Evolutionary conservation across 2,329 filamentous ascomycete genomes (phyloP), one percentile per base, ranked within the genome.

Genomic region (Nectriaceae sp.): DNA sequence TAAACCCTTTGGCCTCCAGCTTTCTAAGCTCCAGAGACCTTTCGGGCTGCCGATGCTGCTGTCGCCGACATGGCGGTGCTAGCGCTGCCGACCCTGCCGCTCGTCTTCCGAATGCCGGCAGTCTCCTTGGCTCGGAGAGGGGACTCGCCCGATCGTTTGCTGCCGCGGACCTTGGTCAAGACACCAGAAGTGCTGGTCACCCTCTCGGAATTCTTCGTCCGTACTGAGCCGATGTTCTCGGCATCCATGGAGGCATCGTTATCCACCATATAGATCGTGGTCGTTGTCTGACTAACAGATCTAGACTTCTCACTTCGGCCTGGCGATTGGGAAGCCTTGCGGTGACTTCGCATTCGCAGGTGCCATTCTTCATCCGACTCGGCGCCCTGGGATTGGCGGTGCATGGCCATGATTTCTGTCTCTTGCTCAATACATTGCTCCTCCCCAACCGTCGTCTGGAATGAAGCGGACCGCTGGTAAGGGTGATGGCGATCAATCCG

Each of bases 331-430:
- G 80, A 87, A 33, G 73, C 74, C 72, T 85, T 89, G 60, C 79
- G 86, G 62, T 77, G 83, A 49, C 83, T 82, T 55, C 81, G 81
- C 77, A 90, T 84, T 42, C 90, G 87, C 39, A 96, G 72, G 63
- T 91, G 87, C 61, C 83, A 82, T 66, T 96, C 90, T 63, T 96
- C 90, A 52, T 96, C 91, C 18, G 87, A 88, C 65, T 94, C 89
- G 40, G 75, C 75, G 37, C 78, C 80, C 16, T 79, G 78, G 13
- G 83, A 85, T 35, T 80, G 77, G 26, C 83, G 84, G 59, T 87
- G 78, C 38, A 81, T 78, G 36, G 78, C 75, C 42, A 84, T 73
- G 48, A 83, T 69, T 64, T 89, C 86, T 0, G 80, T 80, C 49
- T 85, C 79, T 63, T 81, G 67, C 63, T 78, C 72, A 57, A 80